phyloP scores from a whole-genome alignment of 805 yeast species.

The Tetrapisispora nanseiensis region DNA sequence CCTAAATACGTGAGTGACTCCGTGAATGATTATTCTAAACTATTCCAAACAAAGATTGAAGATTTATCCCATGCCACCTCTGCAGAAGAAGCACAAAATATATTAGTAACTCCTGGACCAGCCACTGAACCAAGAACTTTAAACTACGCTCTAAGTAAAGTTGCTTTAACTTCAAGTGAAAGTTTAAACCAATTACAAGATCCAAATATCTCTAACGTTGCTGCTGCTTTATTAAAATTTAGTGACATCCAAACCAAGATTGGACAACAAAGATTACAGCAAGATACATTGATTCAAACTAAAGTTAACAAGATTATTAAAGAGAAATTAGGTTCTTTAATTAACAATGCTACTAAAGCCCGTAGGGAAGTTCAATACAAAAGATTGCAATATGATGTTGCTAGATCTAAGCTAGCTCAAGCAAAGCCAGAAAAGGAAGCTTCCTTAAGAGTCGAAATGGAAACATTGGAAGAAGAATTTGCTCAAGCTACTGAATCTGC shows the following conservation, averaged over 20 bases:
- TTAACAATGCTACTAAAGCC: conserved; percentile 54
- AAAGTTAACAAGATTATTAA: conserved; percentile 61
- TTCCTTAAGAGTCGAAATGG: conserved; percentile 64
- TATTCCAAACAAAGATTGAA: conserved; percentile 51
- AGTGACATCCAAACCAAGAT: conserved; percentile 63
- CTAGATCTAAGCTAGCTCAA: conserved; percentile 44
- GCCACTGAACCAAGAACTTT: conserved; percentile 59
- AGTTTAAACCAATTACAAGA: conserved; percentile 23
- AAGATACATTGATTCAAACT: conserved; percentile 61
- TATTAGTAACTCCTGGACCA: conserved; percentile 35
- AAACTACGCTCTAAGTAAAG: conserved; percentile 72
- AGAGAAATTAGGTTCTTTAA: conserved; percentile 49
- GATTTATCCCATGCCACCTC: conserved; percentile 63
- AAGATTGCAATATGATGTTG: conserved; percentile 69
- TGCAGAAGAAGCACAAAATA: conserved; percentile 43
- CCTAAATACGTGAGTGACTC: conserved; percentile 68
- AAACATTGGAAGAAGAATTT: conserved; percentile 79
- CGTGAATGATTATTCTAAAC: conserved; percentile 61
- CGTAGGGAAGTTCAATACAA: conserved; percentile 70
- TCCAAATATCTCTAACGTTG: conserved; percentile 39
- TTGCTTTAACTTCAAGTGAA: conserved; percentile 42
- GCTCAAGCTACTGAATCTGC: conserved; percentile 87
- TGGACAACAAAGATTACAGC: conserved; percentile 75
- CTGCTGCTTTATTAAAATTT: conserved; percentile 54
- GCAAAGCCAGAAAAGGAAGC: conserved; percentile 60